A percentile compares a stretch with the other conserved stretches of the same genome.
Conservation (phyloP, 805 yeast genomes). For the Ogataea glucozyma region DNA sequence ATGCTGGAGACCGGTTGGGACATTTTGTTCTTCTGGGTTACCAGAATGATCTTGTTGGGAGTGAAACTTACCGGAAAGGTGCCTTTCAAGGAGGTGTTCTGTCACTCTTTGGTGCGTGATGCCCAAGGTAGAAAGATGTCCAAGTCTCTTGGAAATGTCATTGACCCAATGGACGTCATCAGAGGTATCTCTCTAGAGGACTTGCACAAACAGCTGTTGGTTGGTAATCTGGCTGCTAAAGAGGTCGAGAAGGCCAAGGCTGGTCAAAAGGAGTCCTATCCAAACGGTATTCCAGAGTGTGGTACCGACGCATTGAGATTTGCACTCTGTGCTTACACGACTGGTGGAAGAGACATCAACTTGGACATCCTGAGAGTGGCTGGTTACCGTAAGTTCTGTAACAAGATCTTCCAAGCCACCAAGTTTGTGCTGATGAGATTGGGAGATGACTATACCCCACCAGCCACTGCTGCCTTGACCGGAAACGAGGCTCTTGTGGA, state of each 20-base stretch:
- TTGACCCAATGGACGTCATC: constrained; percentile 95
- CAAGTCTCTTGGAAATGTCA: constrained; percentile 92
- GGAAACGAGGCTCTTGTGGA: constrained; percentile 91
- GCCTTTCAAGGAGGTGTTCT: constrained; percentile 96
- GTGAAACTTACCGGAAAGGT: constrained; percentile 84
- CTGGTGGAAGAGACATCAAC: constrained; percentile 98
- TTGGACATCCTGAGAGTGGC: constrained; percentile 95
- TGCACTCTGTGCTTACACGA: constrained; percentile 96
- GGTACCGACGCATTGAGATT: constrained; percentile 99
- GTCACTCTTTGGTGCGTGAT: constrained; percentile 97
- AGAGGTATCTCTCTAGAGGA: constrained; percentile 78
- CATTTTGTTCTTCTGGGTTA: constrained; percentile 97
- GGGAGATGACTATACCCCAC: constrained; percentile 86
- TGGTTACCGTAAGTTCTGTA: constrained; percentile 99
- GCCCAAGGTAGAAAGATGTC: constrained; percentile 99
- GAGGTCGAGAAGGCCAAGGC: constrained; percentile 84
- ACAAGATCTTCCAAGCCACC: constrained; percentile 98
- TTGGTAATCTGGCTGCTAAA: constrained; percentile 86
- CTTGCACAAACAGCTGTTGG: constrained; percentile 71
- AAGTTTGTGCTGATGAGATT: constrained; percentile 92
- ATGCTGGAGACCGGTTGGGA: constrained; percentile 99
- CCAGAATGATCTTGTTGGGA: constrained; percentile 92
- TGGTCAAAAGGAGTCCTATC: constrained; percentile 89
- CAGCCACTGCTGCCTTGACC: constrained; percentile 56
- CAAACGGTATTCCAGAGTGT: constrained; percentile 97